A percentile compares a stretch with the other conserved stretches of the same genome.
Conservation (phyloP, 148 eudicot genomes). For the Agrostemma githago region DNA sequence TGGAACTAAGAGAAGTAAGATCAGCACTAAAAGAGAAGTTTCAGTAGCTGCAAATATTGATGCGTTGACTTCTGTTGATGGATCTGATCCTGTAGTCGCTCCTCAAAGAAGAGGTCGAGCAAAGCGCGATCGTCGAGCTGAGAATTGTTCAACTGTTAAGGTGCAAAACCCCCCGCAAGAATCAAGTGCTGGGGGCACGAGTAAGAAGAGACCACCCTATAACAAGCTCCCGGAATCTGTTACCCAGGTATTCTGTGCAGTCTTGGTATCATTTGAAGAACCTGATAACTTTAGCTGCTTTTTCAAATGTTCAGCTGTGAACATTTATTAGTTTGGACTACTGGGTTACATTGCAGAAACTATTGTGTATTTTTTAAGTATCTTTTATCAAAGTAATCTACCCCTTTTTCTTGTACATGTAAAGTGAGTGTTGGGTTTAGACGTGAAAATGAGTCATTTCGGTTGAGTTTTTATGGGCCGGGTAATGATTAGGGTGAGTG, state of each 20-base stretch:
- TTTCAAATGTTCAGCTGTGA: not conserved
- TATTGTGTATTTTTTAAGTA: not conserved
- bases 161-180: constrained; percentile 26
- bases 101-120: constrained; percentile 32
- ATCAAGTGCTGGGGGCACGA: constrained; percentile 36
- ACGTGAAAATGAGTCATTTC: too few species aligned
- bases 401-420: not conserved
- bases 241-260: constrained; percentile 50
- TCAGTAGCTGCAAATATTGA: constrained; percentile 20
- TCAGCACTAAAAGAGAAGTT: constrained; percentile 22
- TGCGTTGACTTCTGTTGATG: constrained; percentile 22
- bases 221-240: constrained; percentile 58
- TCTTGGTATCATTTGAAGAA: not conserved
- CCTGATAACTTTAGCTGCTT: not conserved
- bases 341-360: not conserved
- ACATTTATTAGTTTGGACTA: not conserved
- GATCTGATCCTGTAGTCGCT: constrained; percentile 18
- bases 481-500: too few species aligned
- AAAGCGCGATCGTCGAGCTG: constrained; percentile 33
- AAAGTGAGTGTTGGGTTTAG: too few species aligned
- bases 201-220: constrained; percentile 28
- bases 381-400: not conserved
- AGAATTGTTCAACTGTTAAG: constrained; percentile 25
- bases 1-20: constrained; percentile 36
- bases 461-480: too few species aligned